Conservation (phyloP, 2,329 filamentous ascomycete species). For the Fusarium duplospermum region DNA sequence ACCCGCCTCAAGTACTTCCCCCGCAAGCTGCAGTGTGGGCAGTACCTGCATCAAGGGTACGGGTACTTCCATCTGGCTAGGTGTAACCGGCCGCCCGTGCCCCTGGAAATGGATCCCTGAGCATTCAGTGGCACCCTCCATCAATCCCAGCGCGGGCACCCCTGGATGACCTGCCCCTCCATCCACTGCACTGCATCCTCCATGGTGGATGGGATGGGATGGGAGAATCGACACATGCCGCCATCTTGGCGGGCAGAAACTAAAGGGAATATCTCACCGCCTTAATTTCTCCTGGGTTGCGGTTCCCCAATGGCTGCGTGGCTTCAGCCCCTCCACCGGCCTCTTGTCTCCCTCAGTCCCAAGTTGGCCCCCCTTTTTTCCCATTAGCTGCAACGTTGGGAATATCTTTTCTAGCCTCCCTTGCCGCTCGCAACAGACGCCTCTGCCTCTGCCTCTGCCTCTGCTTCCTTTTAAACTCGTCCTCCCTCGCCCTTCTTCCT, state of each 20-base stretch:
- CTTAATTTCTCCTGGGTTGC: constrained; percentile 39
- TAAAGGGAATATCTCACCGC: constrained; percentile 42
- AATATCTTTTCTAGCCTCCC: constrained; percentile 41
- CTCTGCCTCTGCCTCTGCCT: constrained; percentile 13
- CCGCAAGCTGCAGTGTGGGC: constrained; percentile 18
- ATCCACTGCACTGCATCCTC: neutral
- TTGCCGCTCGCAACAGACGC: constrained; percentile 15
- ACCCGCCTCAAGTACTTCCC: constrained; percentile 22
- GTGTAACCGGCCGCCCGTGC: constrained; percentile 9
- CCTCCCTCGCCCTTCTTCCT: constrained; percentile 14
- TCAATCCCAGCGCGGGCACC: neutral
- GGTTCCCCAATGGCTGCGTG: constrained; percentile 37
- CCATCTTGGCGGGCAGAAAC: constrained; percentile 38
- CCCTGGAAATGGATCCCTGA: constrained; percentile 22
- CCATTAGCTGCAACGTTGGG: constrained; percentile 37
- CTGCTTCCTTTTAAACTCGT: constrained; percentile 39
- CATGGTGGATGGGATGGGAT: neutral
- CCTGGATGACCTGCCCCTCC: constrained; percentile 19
- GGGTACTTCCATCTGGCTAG: constrained; percentile 14
- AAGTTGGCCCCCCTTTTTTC: constrained; percentile 30
- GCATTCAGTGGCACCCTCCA: constrained; percentile 1
- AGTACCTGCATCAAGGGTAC: constrained; percentile 36
- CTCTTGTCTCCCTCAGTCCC: constrained; percentile 11
- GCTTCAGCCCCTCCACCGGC: constrained; percentile 36
- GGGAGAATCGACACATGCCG: constrained; percentile 30